Percentiles rank a stretch among this genome's conserved stretches.
Conservation (phyloP, 352 stramenopile genomes). For the Phytopythium cucurbitacearum region DNA sequence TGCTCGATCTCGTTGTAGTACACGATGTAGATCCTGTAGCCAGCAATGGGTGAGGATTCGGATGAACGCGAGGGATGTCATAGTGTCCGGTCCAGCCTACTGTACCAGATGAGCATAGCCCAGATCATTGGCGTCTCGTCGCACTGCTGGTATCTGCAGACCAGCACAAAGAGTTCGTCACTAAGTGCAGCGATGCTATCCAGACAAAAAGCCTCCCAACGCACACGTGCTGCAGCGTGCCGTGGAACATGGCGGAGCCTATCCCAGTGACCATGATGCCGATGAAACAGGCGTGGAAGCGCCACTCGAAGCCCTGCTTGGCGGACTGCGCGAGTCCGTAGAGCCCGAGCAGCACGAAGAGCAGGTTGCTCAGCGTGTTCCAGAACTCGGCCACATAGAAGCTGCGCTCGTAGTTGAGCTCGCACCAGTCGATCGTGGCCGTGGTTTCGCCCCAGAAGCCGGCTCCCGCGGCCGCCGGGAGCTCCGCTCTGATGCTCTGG, state of each 20-base stretch:
- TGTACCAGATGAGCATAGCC: conserved; percentile 66
- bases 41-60: background rate
- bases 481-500: background rate
- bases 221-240: conserved; percentile 74
- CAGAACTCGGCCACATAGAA: conserved; percentile 86
- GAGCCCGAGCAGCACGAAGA: conserved; percentile 71
- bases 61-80: background rate
- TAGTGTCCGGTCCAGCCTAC: background rate
- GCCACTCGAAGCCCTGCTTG: conserved; percentile 65
- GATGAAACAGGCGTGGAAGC: conserved; percentile 74
- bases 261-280: conserved; percentile 78
- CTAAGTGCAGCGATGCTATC: too few species aligned
- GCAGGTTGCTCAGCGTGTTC: conserved; percentile 83
- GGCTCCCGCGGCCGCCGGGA: background rate
- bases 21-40: conserved; percentile 69
- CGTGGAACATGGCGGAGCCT: conserved; percentile 83
- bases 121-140: conserved; percentile 87
- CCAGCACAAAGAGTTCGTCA: background rate
- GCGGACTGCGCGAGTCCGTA: conserved; percentile 66
- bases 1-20: conserved; percentile 70
- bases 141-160: conserved; percentile 56
- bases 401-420: conserved; percentile 77
- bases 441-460: conserved; percentile 71
- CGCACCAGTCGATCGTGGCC: conserved; percentile 86
- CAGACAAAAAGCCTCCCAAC: conserved; percentile 2